Evolutionary conservation across 2,329 filamentous ascomycete genomes (phyloP).

Genomic region (Paracamarosporium sp.): DNA sequence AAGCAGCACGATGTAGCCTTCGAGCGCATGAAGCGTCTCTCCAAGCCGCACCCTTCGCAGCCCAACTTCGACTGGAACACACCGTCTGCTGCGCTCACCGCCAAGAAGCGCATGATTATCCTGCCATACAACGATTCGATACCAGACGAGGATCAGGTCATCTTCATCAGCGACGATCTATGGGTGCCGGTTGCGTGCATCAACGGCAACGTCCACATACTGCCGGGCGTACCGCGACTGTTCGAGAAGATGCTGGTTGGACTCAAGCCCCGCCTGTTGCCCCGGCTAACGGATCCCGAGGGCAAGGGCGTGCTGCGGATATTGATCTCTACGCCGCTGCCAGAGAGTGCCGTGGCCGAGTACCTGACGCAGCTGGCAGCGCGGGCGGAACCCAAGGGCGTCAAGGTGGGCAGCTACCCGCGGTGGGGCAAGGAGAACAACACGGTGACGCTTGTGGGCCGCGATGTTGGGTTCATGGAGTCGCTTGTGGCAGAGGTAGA

Average conservation of each 20-base stretch:
- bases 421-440: slow-evolving; percentile 88
- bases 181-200: slow-evolving; percentile 93
- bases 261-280: slow-evolving; percentile 72
- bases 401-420: slow-evolving; percentile 96
- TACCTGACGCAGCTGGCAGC: slow-evolving; percentile 82
- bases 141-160: slow-evolving; percentile 71
- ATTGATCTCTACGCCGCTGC: slow-evolving; percentile 83
- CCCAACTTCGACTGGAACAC: slow-evolving; percentile 83
- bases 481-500: slow-evolving; percentile 79
- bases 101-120: slow-evolving; percentile 89
- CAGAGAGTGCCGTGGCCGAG: slow-evolving; percentile 83
- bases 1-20: slow-evolving; percentile 79
- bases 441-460: slow-evolving; percentile 85
- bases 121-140: slow-evolving; percentile 76
- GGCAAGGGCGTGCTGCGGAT: slow-evolving; percentile 81
- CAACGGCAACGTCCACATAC: slow-evolving; percentile 91
- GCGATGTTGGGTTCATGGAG: slow-evolving; percentile 79
- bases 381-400: slow-evolving; percentile 73
- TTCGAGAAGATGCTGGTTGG: slow-evolving; percentile 82
- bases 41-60: slow-evolving; percentile 74
- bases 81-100: slow-evolving; percentile 77
- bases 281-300: slow-evolving; percentile 78
- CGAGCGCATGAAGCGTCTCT: slow-evolving; percentile 82
- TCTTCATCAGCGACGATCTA: slow-evolving; percentile 80
- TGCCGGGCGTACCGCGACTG: slow-evolving; percentile 86